Base-by-base conservation (phyloP, 2,329 filamentous ascomycete genomes). In the Colletotrichum sp. region DNA sequence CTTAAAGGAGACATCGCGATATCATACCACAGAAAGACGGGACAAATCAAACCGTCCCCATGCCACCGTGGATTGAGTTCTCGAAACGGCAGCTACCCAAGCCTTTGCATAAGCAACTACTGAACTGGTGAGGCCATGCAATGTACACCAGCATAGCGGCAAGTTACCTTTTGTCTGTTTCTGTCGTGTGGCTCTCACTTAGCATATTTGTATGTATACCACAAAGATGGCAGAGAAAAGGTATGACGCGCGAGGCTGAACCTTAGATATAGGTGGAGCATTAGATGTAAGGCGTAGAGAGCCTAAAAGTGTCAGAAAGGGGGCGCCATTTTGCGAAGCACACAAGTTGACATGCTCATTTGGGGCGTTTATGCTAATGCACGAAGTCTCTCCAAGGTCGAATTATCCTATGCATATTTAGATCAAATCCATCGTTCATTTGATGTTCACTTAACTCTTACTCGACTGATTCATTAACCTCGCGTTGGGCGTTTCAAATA, bases 211-310 rank as follows among this genome's bases (percentile, higher is more conserved):
- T 8, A 3, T 39, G 0, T 39, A 39, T 39, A 19, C 16, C 15
- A 39, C 15, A 9, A 39, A 39, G 15, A 39, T 39, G 36, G 8
- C 2, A 39, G 36, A 36, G 7, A 2, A 36, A 8, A 0, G 0
- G 1, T 1, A 36, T 1, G 0, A 36, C 7, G 39, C 39, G 1
- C 0, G 8, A 44, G 39, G 39, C 39, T 44, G 16, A 11, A n/a
- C 39, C 39, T 44, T 1, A 0, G 1, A 0, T 1, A 0, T 19
- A 6, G 39, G 39, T 6, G 39, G 3, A n/a, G 39, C 19, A 6
- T 44, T 44, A 44, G 3, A 44, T 0, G 39, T 44, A 6, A 0
- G 0, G 0, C 16, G 16, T n/a, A 44, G 39, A 19, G 36, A 44
- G 39, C 5, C 0, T n/a, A 8, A n/a, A n/a, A 44, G 16, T 19